Evolutionary conservation across 768 basidiomycete genomes (phyloP).

Genomic region (Termitomyces sp.): DNA sequence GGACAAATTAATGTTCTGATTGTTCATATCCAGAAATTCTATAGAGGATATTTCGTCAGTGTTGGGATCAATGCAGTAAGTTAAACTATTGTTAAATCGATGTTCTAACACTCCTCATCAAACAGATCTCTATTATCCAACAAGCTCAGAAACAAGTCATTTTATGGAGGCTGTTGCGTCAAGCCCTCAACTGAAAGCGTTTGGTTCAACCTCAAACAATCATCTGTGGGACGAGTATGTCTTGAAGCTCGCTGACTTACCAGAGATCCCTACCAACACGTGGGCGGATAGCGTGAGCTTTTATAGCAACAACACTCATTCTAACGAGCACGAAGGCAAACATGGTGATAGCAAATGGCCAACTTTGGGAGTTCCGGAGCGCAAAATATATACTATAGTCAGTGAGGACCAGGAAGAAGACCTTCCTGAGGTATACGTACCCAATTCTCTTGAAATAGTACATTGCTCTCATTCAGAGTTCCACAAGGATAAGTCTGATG

Average conservation of each 20-base stretch:
- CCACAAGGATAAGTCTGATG: not conserved
- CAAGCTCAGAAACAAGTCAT: not conserved
- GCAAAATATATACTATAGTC: not conserved
- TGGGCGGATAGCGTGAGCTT: not conserved
- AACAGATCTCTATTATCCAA: not conserved
- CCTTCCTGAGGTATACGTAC: not conserved
- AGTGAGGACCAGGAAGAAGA: not conserved
- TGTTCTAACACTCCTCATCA: no score
- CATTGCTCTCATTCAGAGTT: not conserved
- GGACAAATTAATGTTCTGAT: not conserved
- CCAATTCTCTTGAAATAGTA: not conserved
- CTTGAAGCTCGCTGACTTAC: not conserved
- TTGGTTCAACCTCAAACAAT: no score
- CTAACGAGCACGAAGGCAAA: not conserved
- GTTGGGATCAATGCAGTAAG: not conserved
- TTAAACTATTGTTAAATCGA: not conserved
- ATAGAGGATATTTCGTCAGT: not conserved
- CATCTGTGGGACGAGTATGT: not conserved
- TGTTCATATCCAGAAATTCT: not conserved
- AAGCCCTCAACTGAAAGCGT: not conserved
- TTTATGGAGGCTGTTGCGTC: not conserved
- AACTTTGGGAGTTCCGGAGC: not conserved
- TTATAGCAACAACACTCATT: not conserved
- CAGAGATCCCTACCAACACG: not conserved
- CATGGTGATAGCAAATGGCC: not conserved